Evolutionary conservation across 371 early-diverging fungal species (phyloP).

Genomic region (Mucor piriformis): DNA sequence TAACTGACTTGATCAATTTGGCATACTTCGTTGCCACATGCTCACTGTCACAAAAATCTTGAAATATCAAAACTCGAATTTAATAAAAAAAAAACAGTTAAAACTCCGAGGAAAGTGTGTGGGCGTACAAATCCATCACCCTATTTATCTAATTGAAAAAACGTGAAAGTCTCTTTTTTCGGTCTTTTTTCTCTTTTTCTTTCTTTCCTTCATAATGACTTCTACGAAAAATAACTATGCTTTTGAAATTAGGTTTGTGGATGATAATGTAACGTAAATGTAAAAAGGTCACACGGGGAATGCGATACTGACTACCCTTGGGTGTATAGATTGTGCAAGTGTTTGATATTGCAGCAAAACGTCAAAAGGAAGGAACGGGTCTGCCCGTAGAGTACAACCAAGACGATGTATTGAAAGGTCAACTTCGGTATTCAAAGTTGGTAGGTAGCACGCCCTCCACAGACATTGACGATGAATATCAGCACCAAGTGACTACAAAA

Average conservation of each 20-base stretch:
- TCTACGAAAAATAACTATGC: conserved; percentile 18
- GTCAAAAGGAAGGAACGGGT: conserved; percentile 6
- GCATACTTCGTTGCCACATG: too few species aligned
- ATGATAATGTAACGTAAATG: conserved; percentile 21
- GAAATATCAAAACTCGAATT: too few species aligned
- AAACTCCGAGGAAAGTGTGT: too few species aligned
- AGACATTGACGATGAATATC: background rate
- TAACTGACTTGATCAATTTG: too few species aligned
- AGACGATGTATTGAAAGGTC: conserved; percentile 36
- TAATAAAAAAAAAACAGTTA: too few species aligned
- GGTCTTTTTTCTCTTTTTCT: conserved; percentile 3
- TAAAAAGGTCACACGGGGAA: too few species aligned
- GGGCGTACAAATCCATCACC: too few species aligned
- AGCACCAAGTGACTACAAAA: conserved; percentile 13
- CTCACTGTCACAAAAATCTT: too few species aligned
- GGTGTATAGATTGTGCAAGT: conserved; percentile 43
- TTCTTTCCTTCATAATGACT: background rate
- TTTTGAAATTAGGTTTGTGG: conserved; percentile 45
- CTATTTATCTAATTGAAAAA: background rate
- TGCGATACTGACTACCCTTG: background rate
- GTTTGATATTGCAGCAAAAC: conserved; percentile 33
- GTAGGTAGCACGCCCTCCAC: conserved; percentile 7
- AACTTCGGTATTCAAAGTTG: conserved; percentile 36
- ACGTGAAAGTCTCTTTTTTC: conserved; percentile 2
- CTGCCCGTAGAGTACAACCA: conserved; percentile 35